phyloP scores from a whole-genome alignment of 495 filamentous ascomycete genomes.

The Aspergillus funiculosus region DNA sequence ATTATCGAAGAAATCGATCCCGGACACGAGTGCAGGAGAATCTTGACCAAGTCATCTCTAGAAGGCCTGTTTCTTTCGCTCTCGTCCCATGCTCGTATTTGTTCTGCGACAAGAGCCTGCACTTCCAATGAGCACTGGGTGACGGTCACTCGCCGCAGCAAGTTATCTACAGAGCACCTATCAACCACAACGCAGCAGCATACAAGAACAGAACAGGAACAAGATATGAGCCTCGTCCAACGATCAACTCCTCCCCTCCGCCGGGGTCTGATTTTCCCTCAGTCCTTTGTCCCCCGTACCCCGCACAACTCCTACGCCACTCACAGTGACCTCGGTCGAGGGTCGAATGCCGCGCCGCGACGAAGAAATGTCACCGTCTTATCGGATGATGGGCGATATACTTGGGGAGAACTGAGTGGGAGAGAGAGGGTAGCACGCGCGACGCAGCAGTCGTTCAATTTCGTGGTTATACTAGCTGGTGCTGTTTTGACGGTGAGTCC shows the following conservation, averaged over 20 bases:
- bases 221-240: slow-evolving; percentile 22
- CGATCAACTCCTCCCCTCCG: slow-evolving; percentile 17
- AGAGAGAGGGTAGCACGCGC: slow-evolving; percentile 79
- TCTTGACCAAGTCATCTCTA: no score
- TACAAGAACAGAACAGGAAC: not conserved
- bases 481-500: slow-evolving; percentile 60
- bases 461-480: slow-evolving; percentile 69
- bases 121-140: slow-evolving; percentile 11
- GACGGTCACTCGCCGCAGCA: slow-evolving; percentile 4
- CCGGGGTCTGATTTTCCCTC: slow-evolving; percentile 13
- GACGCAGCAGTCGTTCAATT: slow-evolving; percentile 86
- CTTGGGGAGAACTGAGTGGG: slow-evolving; percentile 68
- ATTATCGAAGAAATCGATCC: no score
- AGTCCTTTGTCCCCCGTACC: slow-evolving; percentile 21
- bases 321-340: slow-evolving; percentile 38
- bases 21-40: no score
- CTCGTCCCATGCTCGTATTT: slow-evolving; percentile 3
- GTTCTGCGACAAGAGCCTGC: not conserved
- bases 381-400: slow-evolving; percentile 74
- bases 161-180: not conserved
- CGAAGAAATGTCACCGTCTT: slow-evolving; percentile 69
- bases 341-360: slow-evolving; percentile 25
- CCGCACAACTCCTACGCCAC: slow-evolving; percentile 47
- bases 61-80: not conserved
- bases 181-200: no score